Base-by-base conservation (phyloP, 768 basidiomycete genomes). In the Mycena metata region DNA sequence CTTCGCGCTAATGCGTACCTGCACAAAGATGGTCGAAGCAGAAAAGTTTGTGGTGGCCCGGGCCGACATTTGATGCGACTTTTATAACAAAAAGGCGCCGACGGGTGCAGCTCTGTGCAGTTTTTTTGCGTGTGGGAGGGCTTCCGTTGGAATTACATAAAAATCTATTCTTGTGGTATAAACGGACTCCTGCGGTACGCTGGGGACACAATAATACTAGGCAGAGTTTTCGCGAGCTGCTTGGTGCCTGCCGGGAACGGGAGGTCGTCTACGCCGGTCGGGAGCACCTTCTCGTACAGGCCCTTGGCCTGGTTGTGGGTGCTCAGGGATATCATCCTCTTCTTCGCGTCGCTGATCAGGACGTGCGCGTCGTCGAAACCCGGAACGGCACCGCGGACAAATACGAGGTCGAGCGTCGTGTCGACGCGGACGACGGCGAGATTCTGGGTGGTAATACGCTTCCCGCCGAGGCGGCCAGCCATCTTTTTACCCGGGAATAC, bases 401-500 rank as follows among this genome's bases (percentile, higher is more conserved):
- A 99, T 64, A 99, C 84, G 60, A 98, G 88, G 80, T 99, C 91
- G 54, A 98, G 89, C 16, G 83, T 81, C 23, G 88, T 89, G 83
- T 99, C 98, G 66, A 99, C 87, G 23, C 96, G 92, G 62, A 96
- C 87, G 47, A 99, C 95, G 1, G 91, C 79, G 26, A 99, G 89
- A 76, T 98, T 99, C 75, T 97, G 96, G 16, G 86, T 85, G 10
- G 97, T 99, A 11, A 88, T 87, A 45, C 91, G 90, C 69, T 89
- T 85, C 63, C 90, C 92, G 56, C 98, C 98, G 85, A 98, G 90
- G 24, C 91, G 91, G 39, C 98, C 98, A 12, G 97, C 90, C 97
- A 98, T 98, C 84, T 98, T 99, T 83, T 96, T 98, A 42, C 98
- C 98, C 5, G 98, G 98, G 82, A 94, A 96, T 7, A 98, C 86